Base-by-base conservation (phyloP, 1,139 yeast species). In the Debaryomyces robertsiae region DNA sequence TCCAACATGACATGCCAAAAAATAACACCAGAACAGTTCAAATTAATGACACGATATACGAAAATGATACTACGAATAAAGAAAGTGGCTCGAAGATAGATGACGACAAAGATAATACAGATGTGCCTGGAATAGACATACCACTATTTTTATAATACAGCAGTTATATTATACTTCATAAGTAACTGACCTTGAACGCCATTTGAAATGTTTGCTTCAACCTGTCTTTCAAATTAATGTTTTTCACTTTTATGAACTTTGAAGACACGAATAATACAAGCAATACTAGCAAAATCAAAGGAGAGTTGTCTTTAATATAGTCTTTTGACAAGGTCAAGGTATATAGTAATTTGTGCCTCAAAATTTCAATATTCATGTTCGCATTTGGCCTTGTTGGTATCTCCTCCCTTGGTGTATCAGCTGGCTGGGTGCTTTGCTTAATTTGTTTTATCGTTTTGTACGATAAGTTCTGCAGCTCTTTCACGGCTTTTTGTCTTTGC, bases 151-250 rank as follows among this genome's bases (percentile, higher is more conserved):
- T 69, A 33, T 69, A 52, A 41, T 14, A 19, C 22, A 7, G 7
- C 22, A n/a, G n/a, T 24, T 9, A 24, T 19, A 43, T 15, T 31
- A 15, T 27, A 29, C 17, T 16, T 39, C 51, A 68, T 42, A 69
- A 53, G 46, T 69, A 73, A 33, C 69, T 69, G 35, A 73, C 64
- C 50, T 70, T 67, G 51, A 73, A 68, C 7, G 78, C 78, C 78
- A 73, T 73, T 44, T 55, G 55, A 17, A 73, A 47, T 0, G 76
- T 70, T 38, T 72, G 75, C 40, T 55, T 54, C 15, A 71, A 32
- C 39, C 55, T 65, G 29, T 68, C 64, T 40, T 55, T 58, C 13
- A 70, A 36, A 43, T 65, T 62, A 5, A 62, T 48, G 41, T 55
- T 61, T 30, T 55, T 58, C 19, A 55, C 44, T 23, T 59, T 60